Base-by-base conservation (phyloP, 164 flowering plant genomes). In the Tetracentron sinense region DNA sequence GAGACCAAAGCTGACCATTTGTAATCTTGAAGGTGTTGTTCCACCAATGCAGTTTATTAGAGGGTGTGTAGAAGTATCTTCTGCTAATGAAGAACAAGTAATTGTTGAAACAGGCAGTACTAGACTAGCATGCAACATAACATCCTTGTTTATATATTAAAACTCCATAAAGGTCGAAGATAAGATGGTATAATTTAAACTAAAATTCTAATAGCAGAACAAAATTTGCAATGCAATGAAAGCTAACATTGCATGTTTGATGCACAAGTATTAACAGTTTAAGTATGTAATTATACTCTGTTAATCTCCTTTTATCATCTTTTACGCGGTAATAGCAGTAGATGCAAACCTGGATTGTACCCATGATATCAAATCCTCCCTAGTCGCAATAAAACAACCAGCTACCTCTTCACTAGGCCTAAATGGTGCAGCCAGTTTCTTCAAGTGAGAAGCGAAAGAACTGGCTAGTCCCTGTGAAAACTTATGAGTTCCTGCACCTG, bases 401-500 rank as follows among this genome's bases (percentile, higher is more conserved):
- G 82, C 76, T 58, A 71, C 81, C 42, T 83, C 89, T 58, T 85
- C 86, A 68, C 88, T 78, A 52, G 46, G 82, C 65, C 56, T 78
- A 61, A 94, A 91, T 35, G 97, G 99, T 3, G 86, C 95, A 25
- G 82, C 79, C 12, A 91, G 72, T 51, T 81, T 71, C 79, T 83
- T 60, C 71, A 89, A 79, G 67, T 86, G 97, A 22, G 85, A 73
- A 60, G 82, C 92, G 48, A 94, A 85, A 28, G 89, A 72, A 64
- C 35, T 75, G 21, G 76, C 82, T 57, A 94, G 66, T 27, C 99
- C 97, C 62, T 86, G 91, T 11, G 99, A 77, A 57, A 76, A 89
- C 63, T 81, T 86, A 44, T 91, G 97, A 53, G 89, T 83, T 64
- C 97, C 99, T 0, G 87, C 68, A 35, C 97, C 97, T 0, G 97